Evolutionary conservation across 2,329 filamentous ascomycete genomes (phyloP), one percentile per base, ranked within the genome.

Genomic region (Colletotrichum neosansevieriae): DNA sequence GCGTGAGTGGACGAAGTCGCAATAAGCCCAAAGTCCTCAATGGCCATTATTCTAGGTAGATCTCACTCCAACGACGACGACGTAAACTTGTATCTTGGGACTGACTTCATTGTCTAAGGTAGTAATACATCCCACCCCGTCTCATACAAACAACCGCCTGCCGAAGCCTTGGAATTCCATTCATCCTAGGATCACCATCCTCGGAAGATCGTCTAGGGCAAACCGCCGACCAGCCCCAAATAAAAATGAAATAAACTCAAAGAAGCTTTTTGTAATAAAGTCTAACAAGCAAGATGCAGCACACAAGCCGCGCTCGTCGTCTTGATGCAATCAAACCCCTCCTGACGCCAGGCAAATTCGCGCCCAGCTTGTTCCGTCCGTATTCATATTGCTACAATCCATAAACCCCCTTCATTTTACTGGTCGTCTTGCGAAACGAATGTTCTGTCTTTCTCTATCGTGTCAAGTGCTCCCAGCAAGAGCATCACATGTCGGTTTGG

Each of bases 401-500:
- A 19, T 32, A 53, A 53, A 36, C 34, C n/a, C 42, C 32, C 40
- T 38, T 40, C 61, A 45, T 21, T 65, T 29, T 59, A 17, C 47
- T 38, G 11, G 29, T 24, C 34, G 38, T 51, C 13, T 40, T 6
- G 24, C 49, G n/a, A 24, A 34, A 63, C 49, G 40, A 50, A 24
- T 50, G n/a, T 11, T 49, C 54, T 44, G 32, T 51, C 29, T 53
- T 53, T 11, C 7, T 51, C 44, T 50, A 34, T 58, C 32, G 47
- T 64, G 15, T 54, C 38, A 58, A n/a, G 40, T n/a, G 53, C 51
- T 47, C 38, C 34, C 9, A 29, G 17, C 13, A 29, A 54, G 32
- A 15, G 50, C 29, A 29, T 62, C 53, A 69, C 56, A 58, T 58
- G 42, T 58, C 56, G 32, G 84, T 79, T 72, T 85, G 79, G 58